Conservation (phyloP, 2,329 filamentous ascomycete genomes). For the Sphaerostilbella broomeana region DNA sequence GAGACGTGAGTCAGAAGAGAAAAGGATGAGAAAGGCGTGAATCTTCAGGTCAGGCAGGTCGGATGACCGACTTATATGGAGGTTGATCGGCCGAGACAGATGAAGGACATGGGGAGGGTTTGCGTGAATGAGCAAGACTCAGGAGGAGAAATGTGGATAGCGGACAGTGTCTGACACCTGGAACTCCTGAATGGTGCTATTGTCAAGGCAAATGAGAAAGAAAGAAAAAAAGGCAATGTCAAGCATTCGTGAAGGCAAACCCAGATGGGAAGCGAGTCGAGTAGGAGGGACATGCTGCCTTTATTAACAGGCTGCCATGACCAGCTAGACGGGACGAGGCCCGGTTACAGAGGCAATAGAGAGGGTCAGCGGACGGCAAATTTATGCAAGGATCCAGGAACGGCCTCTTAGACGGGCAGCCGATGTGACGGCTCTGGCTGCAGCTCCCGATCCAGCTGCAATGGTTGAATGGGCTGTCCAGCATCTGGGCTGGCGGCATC, state of each 20-base stretch:
- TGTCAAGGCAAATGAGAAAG: too few species aligned
- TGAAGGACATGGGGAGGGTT: neutral
- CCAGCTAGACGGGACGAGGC: neutral
- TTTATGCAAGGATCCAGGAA: conserved; percentile 15
- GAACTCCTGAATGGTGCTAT: too few species aligned
- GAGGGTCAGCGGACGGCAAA: neutral
- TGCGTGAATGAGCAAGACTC: conserved; percentile 2
- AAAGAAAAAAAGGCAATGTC: conserved; percentile 1
- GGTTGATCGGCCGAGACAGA: conserved; percentile 1
- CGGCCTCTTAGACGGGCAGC: conserved; percentile 2
- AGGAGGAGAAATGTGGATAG: neutral
- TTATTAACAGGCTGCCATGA: conserved; percentile 12
- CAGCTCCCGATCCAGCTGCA: too few species aligned
- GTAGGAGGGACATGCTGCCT: conserved; percentile 3
- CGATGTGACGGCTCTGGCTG: neutral
- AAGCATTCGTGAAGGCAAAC: neutral
- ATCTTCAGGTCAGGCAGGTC: neutral
- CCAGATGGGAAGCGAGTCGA: neutral
- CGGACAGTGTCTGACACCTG: neutral
- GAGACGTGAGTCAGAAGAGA: neutral
- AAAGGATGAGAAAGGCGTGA: neutral
- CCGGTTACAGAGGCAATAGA: neutral
- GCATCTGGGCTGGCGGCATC: too few species aligned
- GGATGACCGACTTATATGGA: conserved; percentile 1
- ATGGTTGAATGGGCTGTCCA: too few species aligned